These are phyloP conservation scores for Rhizopogon sp. DNA, from an alignment of 768 basidiomycete species.

Conservation along the genomic window DNA sequence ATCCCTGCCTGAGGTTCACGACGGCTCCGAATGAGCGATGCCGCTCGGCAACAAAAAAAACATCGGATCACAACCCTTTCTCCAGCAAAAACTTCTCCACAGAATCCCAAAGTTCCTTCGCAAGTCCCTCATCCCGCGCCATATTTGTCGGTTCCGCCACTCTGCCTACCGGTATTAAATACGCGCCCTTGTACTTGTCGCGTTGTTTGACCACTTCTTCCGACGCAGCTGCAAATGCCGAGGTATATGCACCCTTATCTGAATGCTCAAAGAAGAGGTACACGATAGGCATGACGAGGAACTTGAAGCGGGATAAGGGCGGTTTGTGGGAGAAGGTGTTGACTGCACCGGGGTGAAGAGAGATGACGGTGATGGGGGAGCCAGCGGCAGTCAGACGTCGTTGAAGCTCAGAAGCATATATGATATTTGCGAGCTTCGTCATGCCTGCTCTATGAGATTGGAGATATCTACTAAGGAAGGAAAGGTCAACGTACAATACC, in stretches of 20 bases:
- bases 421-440: constrained; percentile 47
- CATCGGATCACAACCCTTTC: no score
- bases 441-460: constrained; percentile 28
- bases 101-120: no score
- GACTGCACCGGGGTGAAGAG: constrained; percentile 26
- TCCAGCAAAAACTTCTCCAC: no score
- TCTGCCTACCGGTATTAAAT: no score
- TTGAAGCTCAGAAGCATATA: constrained; percentile 49
- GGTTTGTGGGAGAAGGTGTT: constrained; percentile 25
- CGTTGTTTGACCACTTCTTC: no score
- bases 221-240: not conserved
- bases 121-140: no score
- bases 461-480: not conserved
- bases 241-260: constrained; percentile 22
- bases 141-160: no score
- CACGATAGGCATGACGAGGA: constrained; percentile 14
- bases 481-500: constrained; percentile 26
- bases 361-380: constrained; percentile 22
- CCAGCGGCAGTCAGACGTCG: constrained; percentile 33
- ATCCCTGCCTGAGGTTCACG: no score
- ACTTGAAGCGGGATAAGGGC: constrained; percentile 1
- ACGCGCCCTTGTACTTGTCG: no score
- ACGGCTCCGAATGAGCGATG: no score
- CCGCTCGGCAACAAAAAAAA: no score
- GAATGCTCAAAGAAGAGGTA: constrained; percentile 13